These are phyloP conservation scores for Penicillium robsamsonii DNA, from an alignment of 495 filamentous ascomycete species.

Conservation along the genomic window DNA sequence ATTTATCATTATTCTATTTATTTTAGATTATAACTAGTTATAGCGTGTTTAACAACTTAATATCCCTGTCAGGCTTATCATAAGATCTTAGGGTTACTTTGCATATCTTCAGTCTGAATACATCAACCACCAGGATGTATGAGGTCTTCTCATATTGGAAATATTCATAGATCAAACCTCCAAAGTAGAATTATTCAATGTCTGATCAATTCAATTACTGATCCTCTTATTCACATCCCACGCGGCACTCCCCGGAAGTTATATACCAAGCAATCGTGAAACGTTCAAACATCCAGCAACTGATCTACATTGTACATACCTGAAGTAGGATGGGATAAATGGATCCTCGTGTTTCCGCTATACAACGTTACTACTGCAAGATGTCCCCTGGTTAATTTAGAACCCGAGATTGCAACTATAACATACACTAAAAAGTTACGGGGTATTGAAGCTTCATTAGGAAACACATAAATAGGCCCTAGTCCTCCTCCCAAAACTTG, in stretches of 20 bases:
- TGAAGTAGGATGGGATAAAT: neutral
- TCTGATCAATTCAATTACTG: neutral
- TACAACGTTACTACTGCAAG: slow-evolving; percentile 5
- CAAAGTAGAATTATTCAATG: neutral
- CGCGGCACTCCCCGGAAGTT: neutral
- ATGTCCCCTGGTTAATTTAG: slow-evolving; percentile 14
- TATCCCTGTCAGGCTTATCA: neutral
- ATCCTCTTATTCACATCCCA: neutral
- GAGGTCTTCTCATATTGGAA: neutral
- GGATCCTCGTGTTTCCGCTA: slow-evolving; percentile 9
- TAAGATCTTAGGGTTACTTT: neutral
- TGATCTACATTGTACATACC: neutral
- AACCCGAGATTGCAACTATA: slow-evolving; percentile 23
- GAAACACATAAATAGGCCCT: slow-evolving; percentile 8
- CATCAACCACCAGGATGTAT: neutral
- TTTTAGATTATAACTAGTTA: too few species aligned
- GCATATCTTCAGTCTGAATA: neutral
- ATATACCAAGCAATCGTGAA: neutral
- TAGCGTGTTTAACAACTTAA: neutral
- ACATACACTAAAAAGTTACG: slow-evolving; percentile 10
- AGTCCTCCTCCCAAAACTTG: neutral
- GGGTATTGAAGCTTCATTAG: slow-evolving; percentile 1
- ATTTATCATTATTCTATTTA: too few species aligned
- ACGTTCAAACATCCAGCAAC: neutral
- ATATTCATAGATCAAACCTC: neutral